Base-by-base conservation (phyloP, 1,284 basidiomycete genomes). In the Fistulina hepatica region DNA sequence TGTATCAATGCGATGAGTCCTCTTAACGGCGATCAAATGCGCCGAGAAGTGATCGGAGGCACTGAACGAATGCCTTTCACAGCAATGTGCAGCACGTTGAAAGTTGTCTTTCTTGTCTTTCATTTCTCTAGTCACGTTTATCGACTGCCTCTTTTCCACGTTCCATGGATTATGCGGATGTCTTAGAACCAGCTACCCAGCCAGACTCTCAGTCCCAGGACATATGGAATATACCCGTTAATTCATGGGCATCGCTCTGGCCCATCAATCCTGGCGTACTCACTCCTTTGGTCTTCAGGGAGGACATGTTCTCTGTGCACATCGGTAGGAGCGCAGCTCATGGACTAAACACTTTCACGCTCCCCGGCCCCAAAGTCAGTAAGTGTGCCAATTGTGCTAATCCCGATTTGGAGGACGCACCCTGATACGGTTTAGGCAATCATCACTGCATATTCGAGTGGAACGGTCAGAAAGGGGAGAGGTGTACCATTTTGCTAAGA, bases 321-420 rank as follows among this genome's bases (percentile, higher is more conserved):
- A 54, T 85, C 44, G 81, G 81, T 9, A 66, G 81, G 25, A 65
- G 67, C 40, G 44, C 33, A 1, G 54, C 60, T 2, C 39, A 44
- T 21, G n/a, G n/a, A n/a, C n/a, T n/a, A n/a, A 82, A 76, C 53
- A 60, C 71, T 31, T 58, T 81, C 31, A 54, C 75, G 16, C 58
- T 86, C 21, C 68, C 71, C 1, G 76, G 76, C 3, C 66, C 65
- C 57, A 81, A 75, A 65, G 71, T 86, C 51, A 86, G 83, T 85
- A 47, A 67, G 81, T 77, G 48, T 34, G 35, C 21, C 15, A 11
- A 23, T 36, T 13, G 33, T 37, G 19, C 31, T 34, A 19, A 19
- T 34, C 16, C 36, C 40, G 41, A 39, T 30, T 39, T 37, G 30
- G 27, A 41, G 8, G 42, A 41, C 16, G 24, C 28, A 15, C 21